Evolutionary conservation across 2,329 filamentous ascomycete species (phyloP).

Genomic region (Beauveria pseudobassiana): DNA sequence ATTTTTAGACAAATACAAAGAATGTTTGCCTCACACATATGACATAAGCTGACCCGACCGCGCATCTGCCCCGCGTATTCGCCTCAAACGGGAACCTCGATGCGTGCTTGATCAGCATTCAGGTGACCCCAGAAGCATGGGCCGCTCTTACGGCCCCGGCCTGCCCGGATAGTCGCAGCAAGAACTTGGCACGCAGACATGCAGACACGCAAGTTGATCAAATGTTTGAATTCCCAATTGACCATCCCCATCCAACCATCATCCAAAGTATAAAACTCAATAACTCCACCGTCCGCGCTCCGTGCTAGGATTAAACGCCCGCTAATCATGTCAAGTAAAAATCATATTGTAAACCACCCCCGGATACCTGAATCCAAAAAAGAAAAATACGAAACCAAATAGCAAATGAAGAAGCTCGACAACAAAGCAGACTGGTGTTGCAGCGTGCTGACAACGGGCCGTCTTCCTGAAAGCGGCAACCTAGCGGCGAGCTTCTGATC

Average conservation of each 20-base stretch:
- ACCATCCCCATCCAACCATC: not conserved
- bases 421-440: not conserved
- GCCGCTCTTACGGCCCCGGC: not conserved
- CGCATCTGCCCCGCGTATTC: not conserved
- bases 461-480: not conserved
- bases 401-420: too few relatives aligned
- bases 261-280: not conserved
- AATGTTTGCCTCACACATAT: not conserved
- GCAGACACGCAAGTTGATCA: not conserved
- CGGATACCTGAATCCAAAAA: not conserved
- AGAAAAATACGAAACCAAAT: not conserved
- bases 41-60: not conserved
- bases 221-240: too few relatives aligned
- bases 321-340: constrained; percentile 3
- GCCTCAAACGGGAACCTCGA: not conserved
- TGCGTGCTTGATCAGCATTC: not conserved
- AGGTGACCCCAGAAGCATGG: not conserved
- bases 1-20: not conserved
- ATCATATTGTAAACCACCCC: not conserved
- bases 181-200: not conserved
- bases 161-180: not conserved
- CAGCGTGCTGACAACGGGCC: not conserved
- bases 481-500: not conserved
- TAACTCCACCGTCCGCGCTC: not conserved
- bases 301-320: not conserved